phyloP scores from a whole-genome alignment of 495 filamentous ascomycete species.

The Hypoxylon lenormandii region DNA sequence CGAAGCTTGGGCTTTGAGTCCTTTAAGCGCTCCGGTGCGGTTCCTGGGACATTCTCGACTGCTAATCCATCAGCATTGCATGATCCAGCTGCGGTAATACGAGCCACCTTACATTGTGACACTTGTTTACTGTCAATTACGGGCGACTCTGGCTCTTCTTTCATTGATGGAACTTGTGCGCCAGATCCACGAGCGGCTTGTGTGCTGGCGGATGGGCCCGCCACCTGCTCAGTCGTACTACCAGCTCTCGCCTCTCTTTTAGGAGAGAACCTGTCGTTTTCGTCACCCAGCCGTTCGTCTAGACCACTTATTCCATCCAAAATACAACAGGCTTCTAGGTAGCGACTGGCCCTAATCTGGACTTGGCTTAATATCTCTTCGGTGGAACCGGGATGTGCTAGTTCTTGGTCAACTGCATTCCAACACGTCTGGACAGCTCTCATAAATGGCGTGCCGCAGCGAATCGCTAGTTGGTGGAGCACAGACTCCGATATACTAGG shows the following conservation, averaged over 20 bases:
- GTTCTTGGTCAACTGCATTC: slow-evolving; percentile 78
- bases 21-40: slow-evolving; percentile 18
- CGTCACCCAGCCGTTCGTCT: slow-evolving; percentile 60
- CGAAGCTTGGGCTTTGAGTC: slow-evolving; percentile 57
- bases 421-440: slow-evolving; percentile 83
- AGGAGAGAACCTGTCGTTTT: slow-evolving; percentile 43
- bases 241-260: slow-evolving; percentile 10
- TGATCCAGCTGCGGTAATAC: slow-evolving; percentile 13
- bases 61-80: slow-evolving; percentile 33
- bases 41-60: slow-evolving; percentile 10
- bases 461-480: slow-evolving; percentile 72
- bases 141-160: neutral
- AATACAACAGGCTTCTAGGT: slow-evolving; percentile 65
- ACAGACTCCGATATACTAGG: slow-evolving; percentile 58
- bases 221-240: slow-evolving; percentile 10
- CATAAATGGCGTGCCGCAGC: slow-evolving; percentile 81
- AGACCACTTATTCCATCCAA: slow-evolving; percentile 62
- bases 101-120: slow-evolving; percentile 12
- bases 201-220: slow-evolving; percentile 28
- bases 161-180: slow-evolving; percentile 6
- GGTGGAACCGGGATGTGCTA: slow-evolving; percentile 50
- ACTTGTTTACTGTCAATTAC: slow-evolving; percentile 37
- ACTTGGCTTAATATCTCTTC: slow-evolving; percentile 59
- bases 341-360: slow-evolving; percentile 58
- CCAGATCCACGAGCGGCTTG: neutral